Base-by-base conservation (phyloP, 768 basidiomycete genomes). In the Mrakia frigida region DNA sequence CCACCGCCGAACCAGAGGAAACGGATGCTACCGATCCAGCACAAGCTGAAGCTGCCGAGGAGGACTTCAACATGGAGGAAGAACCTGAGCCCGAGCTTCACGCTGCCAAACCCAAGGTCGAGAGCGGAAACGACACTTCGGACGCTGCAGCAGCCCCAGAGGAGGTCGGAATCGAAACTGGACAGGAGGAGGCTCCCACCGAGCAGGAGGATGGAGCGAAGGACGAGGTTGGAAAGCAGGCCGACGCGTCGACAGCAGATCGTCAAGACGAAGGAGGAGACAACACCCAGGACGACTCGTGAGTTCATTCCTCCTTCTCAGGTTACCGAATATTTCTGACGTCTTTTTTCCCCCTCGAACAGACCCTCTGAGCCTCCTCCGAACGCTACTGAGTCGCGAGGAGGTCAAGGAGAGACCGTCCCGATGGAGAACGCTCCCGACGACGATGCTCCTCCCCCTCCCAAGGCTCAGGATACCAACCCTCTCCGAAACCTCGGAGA, bases 401-500 rank as follows among this genome's bases (percentile, higher is more conserved):
- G 73, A 28, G 77, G 72, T 21, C 59, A 78, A 37, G 77, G 77
- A 13, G 73, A 78, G 39, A 71, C 77, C 7, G 77, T 78, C 33
- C 77, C 77, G 23, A 39, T 78, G 35, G 77, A 74, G 46, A 65
- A 70, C 23, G 31, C 56, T 11, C 35, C 72, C 39, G 71, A 74
- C 31, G 41, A 74, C 61, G 67, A 78, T 31, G 41, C 69, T 4
- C 50, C 67, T 46, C 50, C 67, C 28, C 59, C 77, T 16, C 53
- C 50, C 25, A 73, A 70, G 60, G 56, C 43, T 23, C 73, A 78
- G 61, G 77, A 78, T 28, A 60, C 76, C 31, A 77, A 78, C 69
- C 77, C 72, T 53, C 65, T 74, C 52, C 92, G 93, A 70, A 91
- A 88, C 79, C 88, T 94, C 3, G 94, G 94, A 41, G 94, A 97